Conservation (phyloP, 306 rosid species). For the Chamaecrista fasciculata region DNA sequence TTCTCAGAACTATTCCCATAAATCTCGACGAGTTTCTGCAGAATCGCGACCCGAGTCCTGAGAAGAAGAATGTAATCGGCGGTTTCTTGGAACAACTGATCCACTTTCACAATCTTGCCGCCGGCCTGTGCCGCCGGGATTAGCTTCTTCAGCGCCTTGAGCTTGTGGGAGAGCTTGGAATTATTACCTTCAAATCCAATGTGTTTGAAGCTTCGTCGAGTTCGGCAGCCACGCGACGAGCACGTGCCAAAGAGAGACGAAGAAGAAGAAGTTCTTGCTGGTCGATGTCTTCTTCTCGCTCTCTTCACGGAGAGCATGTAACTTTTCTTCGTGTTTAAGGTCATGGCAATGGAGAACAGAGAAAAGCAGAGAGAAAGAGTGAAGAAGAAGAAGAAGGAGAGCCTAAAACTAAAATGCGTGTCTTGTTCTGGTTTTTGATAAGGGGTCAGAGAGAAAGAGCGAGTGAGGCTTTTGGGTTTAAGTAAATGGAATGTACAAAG, state of each 20-base stretch:
- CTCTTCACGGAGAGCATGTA: conserved; percentile 41
- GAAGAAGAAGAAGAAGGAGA: neutral
- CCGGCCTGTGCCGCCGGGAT: conserved; percentile 45
- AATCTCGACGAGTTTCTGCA: conserved; percentile 69
- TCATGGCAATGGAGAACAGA: conserved; percentile 38
- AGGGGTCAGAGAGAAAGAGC: conserved; percentile 1
- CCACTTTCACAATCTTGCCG: conserved; percentile 47
- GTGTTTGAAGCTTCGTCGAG: conserved; percentile 40
- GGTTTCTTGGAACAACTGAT: conserved; percentile 68
- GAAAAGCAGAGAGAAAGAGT: neutral
- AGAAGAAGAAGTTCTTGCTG: conserved; percentile 9
- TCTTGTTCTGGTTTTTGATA: conserved; percentile 13
- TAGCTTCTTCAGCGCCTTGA: conserved; percentile 61
- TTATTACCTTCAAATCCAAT: conserved; percentile 34
- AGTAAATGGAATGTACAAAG: conserved; percentile 42
- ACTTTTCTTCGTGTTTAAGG: conserved; percentile 41
- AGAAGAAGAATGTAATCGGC: conserved; percentile 82
- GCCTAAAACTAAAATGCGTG: conserved; percentile 1
- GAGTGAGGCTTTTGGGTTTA: conserved; percentile 41
- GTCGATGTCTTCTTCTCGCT: conserved; percentile 32
- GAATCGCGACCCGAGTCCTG: conserved; percentile 57
- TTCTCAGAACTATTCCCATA: conserved; percentile 51
- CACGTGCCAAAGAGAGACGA: conserved; percentile 18
- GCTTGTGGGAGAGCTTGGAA: conserved; percentile 54
- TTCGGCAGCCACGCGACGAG: conserved; percentile 23